A percentile compares a stretch with the other conserved stretches of the same genome.
Conservation (phyloP, 2,329 filamentous ascomycete species). For the Aspergillus phoenicis region DNA sequence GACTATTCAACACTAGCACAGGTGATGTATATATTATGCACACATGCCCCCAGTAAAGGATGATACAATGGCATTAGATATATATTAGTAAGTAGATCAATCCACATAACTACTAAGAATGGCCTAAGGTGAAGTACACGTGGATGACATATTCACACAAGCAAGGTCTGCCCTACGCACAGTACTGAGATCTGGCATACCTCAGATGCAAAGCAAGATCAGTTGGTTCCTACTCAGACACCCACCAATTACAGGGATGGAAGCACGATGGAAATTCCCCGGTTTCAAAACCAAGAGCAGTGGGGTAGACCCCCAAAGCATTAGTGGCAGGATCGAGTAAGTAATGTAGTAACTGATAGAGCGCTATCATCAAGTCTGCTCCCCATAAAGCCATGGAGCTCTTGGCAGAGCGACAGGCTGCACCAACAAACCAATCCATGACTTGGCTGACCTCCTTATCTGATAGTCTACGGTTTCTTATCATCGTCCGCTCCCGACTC, state of each 20-base stretch:
- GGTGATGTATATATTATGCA: too few relatives aligned
- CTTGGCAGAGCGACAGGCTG: not conserved
- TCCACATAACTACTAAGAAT: too few relatives aligned
- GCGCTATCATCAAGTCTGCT: not conserved
- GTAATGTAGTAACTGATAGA: conserved; percentile 1
- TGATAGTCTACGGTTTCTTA: conserved; percentile 1
- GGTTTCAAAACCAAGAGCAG: not conserved
- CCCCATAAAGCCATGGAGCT: not conserved
- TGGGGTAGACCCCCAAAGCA: conserved; percentile 3
- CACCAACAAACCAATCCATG: not conserved
- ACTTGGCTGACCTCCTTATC: not conserved
- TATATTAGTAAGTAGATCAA: too few relatives aligned
- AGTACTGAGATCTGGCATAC: not conserved
- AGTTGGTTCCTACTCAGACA: not conserved
- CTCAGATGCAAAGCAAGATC: not conserved
- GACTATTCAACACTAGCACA: too few relatives aligned
- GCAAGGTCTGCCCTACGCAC: not conserved
- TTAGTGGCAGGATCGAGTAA: conserved; percentile 17
- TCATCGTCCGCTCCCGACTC: not conserved
- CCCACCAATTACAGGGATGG: not conserved
- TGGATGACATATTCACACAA: not conserved
- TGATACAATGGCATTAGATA: too few relatives aligned
- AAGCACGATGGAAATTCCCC: not conserved
- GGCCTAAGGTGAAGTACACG: not conserved
- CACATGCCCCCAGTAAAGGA: too few relatives aligned